These are phyloP conservation scores for Trebouxia gelatinosa DNA, from an alignment of 163 green algal genomes.

Conservation along the genomic window DNA sequence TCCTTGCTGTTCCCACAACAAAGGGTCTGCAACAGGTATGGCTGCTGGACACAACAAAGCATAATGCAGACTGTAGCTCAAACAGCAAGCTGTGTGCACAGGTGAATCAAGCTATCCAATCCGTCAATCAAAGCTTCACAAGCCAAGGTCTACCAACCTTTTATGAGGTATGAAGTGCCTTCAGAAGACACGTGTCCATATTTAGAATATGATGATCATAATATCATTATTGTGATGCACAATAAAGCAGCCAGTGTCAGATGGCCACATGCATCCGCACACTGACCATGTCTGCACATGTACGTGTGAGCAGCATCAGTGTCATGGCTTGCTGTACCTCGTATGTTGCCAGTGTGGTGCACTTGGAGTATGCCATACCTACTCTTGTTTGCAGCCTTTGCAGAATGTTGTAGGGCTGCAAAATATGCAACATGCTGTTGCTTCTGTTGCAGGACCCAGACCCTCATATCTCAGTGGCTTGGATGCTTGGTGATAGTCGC, in stretches of 20 bases:
- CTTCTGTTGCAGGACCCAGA: conserved; percentile 15
- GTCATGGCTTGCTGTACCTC: background rate
- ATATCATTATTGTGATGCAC: too few species aligned
- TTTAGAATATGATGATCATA: too few species aligned
- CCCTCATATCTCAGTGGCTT: conserved; percentile 29
- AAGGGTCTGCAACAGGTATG: background rate
- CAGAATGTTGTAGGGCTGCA: background rate
- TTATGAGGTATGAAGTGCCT: too few species aligned
- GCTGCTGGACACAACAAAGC: too few species aligned
- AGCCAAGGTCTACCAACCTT: background rate
- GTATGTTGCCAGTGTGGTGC: background rate
- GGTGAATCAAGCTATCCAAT: background rate
- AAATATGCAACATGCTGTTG: background rate
- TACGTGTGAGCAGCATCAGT: too few species aligned
- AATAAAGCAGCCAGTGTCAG: too few species aligned
- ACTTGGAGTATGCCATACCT: background rate
- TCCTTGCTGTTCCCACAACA: background rate
- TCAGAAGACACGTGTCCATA: too few species aligned
- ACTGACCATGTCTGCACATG: too few species aligned
- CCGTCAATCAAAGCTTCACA: conserved; percentile 1
- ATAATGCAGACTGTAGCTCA: background rate
- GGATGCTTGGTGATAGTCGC: background rate
- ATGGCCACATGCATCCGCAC: too few species aligned
- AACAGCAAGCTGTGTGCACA: background rate
- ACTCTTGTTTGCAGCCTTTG: background rate